Base-by-base conservation (phyloP, 75 land plant genomes). In the Azolla pinnata region DNA sequence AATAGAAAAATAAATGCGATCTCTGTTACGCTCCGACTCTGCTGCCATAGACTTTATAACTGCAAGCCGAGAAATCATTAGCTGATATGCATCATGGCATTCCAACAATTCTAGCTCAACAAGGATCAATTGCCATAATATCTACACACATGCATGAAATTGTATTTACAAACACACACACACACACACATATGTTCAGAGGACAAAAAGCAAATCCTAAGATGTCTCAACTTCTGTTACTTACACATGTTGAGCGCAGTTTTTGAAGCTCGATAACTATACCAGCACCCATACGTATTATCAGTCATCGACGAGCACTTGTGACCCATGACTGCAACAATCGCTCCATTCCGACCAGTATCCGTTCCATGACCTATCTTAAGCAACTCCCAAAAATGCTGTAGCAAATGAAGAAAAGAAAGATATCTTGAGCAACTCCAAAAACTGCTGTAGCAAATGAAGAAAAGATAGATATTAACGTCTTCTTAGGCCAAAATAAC, bases 191-290 rank as follows among this genome's bases (percentile, higher is more conserved):
- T n/a, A n/a, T n/a, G n/a, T n/a, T n/a, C n/a, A n/a, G n/a, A n/a
- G n/a, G n/a, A n/a, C n/a, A n/a, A n/a, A n/a, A n/a, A n/a, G n/a
- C n/a, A n/a, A n/a, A n/a, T n/a, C n/a, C n/a, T n/a, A n/a, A n/a
- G n/a, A n/a, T n/a, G 51, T 12, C 4, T 21, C 30, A 20, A 5
- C 16, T 33, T 20, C n/a, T 12, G 7, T 16, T 3, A 33, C 65
- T 67, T 62, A 67, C 75, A 33, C 51, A 68, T 73, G 67, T 73
- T 73, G 30, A 73, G 64, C 2, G 71, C 75, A 35, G 75, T 35
- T 31, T 73, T 73, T 21, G 75, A 73, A 20, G 75, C 75, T 25
- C 75, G 69, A 34, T 73, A 73, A 23, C 73, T 49, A 25, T 66
- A 61, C 75, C 75, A 73, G 54, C 75, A 63, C 23, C 75, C 75